A percentile compares a stretch with the other conserved stretches of the same genome.
Conservation (phyloP, 441 rosid genomes). For the Sinapis alba region DNA sequence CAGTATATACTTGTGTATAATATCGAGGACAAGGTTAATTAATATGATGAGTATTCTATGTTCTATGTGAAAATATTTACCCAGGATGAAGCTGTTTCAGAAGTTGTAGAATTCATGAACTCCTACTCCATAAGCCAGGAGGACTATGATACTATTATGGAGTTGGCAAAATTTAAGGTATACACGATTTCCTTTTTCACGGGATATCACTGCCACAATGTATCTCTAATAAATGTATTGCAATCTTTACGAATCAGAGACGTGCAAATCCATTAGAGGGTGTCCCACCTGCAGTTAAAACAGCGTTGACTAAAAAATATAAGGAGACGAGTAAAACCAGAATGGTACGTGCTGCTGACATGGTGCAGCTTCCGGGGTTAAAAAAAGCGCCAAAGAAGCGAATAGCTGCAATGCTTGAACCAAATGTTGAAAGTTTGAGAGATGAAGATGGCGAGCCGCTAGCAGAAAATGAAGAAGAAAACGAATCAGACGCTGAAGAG, state of each 20-base stretch:
- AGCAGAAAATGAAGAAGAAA: constrained; percentile 66
- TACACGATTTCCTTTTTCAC: background rate
- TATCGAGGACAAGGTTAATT: background rate
- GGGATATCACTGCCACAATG: constrained; percentile 1
- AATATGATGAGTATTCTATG: background rate
- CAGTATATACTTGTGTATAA: background rate
- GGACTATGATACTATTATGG: constrained; percentile 80
- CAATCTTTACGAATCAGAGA: constrained; percentile 55
- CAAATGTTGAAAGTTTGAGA: constrained; percentile 56
- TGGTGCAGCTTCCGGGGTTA: constrained; percentile 78
- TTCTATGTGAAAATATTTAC: constrained; percentile 22
- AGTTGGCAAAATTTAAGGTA: constrained; percentile 86
- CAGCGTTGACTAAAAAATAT: constrained; percentile 89
- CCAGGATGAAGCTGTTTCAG: constrained; percentile 91
- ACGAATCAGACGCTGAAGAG: constrained; percentile 63
- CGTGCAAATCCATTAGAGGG: constrained; percentile 88
- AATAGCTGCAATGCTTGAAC: constrained; percentile 80
- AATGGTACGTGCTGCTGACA: constrained; percentile 86
- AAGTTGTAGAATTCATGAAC: constrained; percentile 93
- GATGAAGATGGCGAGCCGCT: constrained; percentile 63
- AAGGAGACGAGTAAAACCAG: constrained; percentile 69
- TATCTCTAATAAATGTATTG: constrained; percentile 18
- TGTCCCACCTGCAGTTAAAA: constrained; percentile 76
- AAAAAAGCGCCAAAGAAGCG: constrained; percentile 86
- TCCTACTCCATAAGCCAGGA: constrained; percentile 88